phyloP scores from a whole-genome alignment of 164 flowering plant genomes.

The Dillenia turbinata region DNA sequence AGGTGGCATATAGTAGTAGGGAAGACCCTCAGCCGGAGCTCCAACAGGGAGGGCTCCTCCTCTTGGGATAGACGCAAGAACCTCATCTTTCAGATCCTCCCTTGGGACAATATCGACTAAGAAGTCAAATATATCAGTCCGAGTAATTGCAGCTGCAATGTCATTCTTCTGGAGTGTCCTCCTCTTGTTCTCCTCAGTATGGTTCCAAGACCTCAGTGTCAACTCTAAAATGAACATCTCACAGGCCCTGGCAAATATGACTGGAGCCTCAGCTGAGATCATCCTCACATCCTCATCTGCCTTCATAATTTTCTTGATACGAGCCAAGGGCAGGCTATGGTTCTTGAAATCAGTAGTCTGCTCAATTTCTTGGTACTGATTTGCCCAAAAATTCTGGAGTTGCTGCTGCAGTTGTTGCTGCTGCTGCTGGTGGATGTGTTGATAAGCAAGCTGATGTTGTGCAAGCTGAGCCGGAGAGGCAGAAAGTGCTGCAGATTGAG shows the following conservation, averaged over 20 bases:
- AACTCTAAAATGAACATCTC: slow-evolving; percentile 81
- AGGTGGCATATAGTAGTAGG: slow-evolving; percentile 58
- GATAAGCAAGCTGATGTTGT: slow-evolving; percentile 64
- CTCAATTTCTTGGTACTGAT: slow-evolving; percentile 62
- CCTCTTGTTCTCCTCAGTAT: slow-evolving; percentile 78
- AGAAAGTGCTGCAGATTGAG: slow-evolving; percentile 30
- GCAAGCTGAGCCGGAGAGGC: slow-evolving; percentile 51
- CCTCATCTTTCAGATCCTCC: slow-evolving; percentile 74
- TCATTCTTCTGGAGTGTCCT: slow-evolving; percentile 80
- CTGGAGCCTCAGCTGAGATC: slow-evolving; percentile 87
- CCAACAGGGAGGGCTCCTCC: slow-evolving; percentile 47
- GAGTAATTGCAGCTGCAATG: slow-evolving; percentile 76
- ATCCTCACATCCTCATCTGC: slow-evolving; percentile 84
- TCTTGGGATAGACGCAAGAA: slow-evolving; percentile 48
- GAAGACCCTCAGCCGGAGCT: slow-evolving; percentile 44
- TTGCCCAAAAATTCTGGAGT: slow-evolving; percentile 60
- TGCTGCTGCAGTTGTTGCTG: slow-evolving; percentile 66
- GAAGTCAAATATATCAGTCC: slow-evolving; percentile 78
- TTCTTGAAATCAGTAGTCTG: slow-evolving; percentile 64
- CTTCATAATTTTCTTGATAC: slow-evolving; percentile 86
- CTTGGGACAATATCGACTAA: slow-evolving; percentile 78
- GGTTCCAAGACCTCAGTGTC: slow-evolving; percentile 73
- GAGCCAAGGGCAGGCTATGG: slow-evolving; percentile 73
- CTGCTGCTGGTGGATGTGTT: slow-evolving; percentile 67
- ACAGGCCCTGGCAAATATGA: slow-evolving; percentile 72